Conservation (phyloP, 768 basidiomycete genomes). For the Tulasnella sp. region DNA sequence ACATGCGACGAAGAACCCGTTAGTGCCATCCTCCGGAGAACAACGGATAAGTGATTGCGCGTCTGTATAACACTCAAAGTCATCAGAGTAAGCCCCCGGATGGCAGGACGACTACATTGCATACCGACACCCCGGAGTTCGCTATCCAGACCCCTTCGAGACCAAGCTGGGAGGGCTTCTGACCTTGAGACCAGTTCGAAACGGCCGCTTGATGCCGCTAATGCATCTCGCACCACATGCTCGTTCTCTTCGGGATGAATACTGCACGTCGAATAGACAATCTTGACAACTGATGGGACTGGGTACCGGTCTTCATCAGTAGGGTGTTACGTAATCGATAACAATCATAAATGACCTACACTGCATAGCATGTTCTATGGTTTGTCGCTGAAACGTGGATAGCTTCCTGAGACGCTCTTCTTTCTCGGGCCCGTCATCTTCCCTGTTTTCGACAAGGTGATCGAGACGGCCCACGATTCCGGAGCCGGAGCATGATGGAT, state of each 20-base stretch:
- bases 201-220: conserved; percentile 58
- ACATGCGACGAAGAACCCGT: conserved; percentile 98
- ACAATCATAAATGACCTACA: conserved; percentile 50
- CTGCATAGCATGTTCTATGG: conserved; percentile 93
- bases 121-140: conserved; percentile 53
- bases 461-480: conserved; percentile 90
- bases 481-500: conserved; percentile 95
- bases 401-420: conserved; percentile 77
- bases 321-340: conserved; percentile 28
- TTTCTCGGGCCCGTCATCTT: conserved; percentile 42
- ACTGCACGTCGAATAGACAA: conserved; percentile 99
- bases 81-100: background rate
- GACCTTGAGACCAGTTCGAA: conserved; percentile 67
- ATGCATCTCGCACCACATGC: conserved; percentile 72
- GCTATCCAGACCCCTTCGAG: conserved; percentile 66
- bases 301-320: conserved; percentile 13
- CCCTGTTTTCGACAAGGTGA: conserved; percentile 72
- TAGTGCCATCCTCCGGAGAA: conserved; percentile 76
- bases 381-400: conserved; percentile 80
- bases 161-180: conserved; percentile 78
- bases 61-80: conserved; percentile 41
- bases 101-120: background rate
- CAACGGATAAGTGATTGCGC: conserved; percentile 67
- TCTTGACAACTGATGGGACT: conserved; percentile 74
- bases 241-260: conserved; percentile 91